Evolutionary conservation across 2,329 filamentous ascomycete species (phyloP), one percentile per base, ranked within the genome.

Genomic region (Colletotrichum theobromicola): DNA sequence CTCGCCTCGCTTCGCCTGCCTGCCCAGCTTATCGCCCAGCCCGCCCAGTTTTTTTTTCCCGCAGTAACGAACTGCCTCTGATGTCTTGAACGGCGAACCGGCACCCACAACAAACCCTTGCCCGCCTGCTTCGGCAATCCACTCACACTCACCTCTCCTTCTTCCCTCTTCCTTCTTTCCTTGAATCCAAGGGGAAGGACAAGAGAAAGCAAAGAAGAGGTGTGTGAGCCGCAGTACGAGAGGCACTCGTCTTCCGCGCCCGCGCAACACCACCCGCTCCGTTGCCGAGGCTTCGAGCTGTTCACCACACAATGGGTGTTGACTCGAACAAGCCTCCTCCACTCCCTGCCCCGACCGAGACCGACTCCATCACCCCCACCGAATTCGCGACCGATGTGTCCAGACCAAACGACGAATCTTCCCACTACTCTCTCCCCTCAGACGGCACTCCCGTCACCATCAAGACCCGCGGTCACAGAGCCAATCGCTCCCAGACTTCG

Each of bases 381-480:
- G 92, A 93, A 80, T 83, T 94, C 76, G 91, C 89, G 72, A 92
- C 92, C 79, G 93, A 94, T 84, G 82, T 94, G 77, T 95, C 94
- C 76, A 90, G 90, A 76, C 88, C 91, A 75, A 93, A 90, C 78
- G 90, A 93, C 83, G 90, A 91, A 83, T 94, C 90, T 80, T 95
- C 94, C 5, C 92, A 93, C 68, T 96, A 94, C 84, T 95, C 93
- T 46, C 90, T 97, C 66, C 94, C 94, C 72, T 94, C 95, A 81
- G 94, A 97, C 91, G 95, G 94, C 82, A 96, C 94, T 67, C 95
- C 96, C 55, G 93, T 99, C 80, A 98, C 95, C 75, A 97, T 99
- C 83, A 93, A 93, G 82, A 98, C 96, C 58, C 91, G 90, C 75
- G 89, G 90, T 79, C 89, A 91, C 81, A 87, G 85, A 77, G 80